Conservation (phyloP, 2,329 filamentous ascomycete species). For the Parascedosporium putredinis region DNA sequence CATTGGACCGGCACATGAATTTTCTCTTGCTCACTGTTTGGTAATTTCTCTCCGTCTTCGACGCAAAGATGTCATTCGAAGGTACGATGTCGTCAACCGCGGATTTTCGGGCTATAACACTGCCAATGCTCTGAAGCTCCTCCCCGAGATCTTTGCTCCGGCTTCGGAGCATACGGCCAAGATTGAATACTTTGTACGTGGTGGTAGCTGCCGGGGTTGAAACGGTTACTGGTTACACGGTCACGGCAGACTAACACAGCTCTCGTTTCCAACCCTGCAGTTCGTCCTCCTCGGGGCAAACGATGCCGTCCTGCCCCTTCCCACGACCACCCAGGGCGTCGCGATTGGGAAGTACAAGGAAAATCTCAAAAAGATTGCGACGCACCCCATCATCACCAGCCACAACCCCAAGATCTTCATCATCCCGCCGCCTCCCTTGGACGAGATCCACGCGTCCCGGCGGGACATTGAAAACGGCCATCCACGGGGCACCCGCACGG, state of each 20-base stretch:
- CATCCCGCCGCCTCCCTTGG: conserved; percentile 71
- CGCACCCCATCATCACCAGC: conserved; percentile 55
- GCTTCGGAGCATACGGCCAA: conserved; percentile 44
- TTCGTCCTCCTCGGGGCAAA: conserved; percentile 82
- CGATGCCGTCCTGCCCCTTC: conserved; percentile 62
- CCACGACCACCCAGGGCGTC: conserved; percentile 61
- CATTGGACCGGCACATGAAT: background rate
- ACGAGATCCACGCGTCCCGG: conserved; percentile 56
- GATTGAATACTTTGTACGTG: conserved; percentile 57
- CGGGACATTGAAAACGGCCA: conserved; percentile 38
- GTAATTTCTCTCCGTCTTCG: background rate
- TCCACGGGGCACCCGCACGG: conserved; percentile 30
- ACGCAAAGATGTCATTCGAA: conserved; percentile 56
- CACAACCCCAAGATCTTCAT: conserved; percentile 68
- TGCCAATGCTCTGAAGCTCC: conserved; percentile 56
- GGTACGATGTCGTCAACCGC: conserved; percentile 78
- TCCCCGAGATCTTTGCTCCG: conserved; percentile 63
- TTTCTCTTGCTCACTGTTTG: background rate
- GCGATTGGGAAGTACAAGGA: conserved; percentile 57
- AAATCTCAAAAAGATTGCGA: conserved; percentile 63
- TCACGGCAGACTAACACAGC: background rate
- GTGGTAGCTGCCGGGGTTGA: too few species aligned
- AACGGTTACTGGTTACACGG: too few species aligned
- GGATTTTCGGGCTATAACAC: conserved; percentile 85
- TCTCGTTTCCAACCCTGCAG: conserved; percentile 27